Conservation (phyloP, 129 eudicot genomes). For the Tanacetum coccineum region DNA sequence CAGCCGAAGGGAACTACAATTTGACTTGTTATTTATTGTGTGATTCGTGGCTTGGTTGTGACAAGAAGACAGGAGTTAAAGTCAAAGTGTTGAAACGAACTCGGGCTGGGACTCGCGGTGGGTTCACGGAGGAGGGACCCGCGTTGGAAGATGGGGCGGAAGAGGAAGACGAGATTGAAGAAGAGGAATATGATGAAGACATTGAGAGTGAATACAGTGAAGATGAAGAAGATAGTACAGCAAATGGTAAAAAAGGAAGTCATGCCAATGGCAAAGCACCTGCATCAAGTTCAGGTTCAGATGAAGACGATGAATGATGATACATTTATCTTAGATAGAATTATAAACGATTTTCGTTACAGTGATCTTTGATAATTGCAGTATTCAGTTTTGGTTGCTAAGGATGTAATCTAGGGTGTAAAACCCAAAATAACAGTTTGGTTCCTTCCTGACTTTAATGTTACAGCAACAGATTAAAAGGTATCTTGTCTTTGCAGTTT, state of each 20-base stretch:
- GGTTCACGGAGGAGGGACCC: slow-evolving; percentile 51
- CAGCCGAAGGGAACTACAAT: slow-evolving; percentile 69
- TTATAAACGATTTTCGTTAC: slow-evolving; percentile 15
- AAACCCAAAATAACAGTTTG: slow-evolving; percentile 27
- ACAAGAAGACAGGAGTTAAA: slow-evolving; percentile 47
- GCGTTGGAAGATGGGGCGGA: slow-evolving; percentile 52
- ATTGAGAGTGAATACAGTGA: slow-evolving; percentile 95
- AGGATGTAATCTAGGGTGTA: slow-evolving; percentile 32
- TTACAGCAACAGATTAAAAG: background rate
- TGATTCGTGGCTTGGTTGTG: slow-evolving; percentile 94
- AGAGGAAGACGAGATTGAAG: slow-evolving; percentile 80
- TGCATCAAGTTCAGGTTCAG: slow-evolving; percentile 45
- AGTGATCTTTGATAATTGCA: slow-evolving; percentile 13
- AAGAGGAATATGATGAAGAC: slow-evolving; percentile 70
- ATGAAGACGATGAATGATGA: slow-evolving; percentile 38
- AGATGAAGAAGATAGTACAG: slow-evolving; percentile 61
- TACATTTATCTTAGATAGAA: slow-evolving; percentile 11
- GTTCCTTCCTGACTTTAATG: slow-evolving; percentile 2
- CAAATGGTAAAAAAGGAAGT: slow-evolving; percentile 22
- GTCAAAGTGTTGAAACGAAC: slow-evolving; percentile 67
- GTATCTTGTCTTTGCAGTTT: background rate
- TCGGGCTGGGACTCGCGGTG: slow-evolving; percentile 79
- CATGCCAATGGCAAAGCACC: slow-evolving; percentile 41
- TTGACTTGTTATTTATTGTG: slow-evolving; percentile 65
- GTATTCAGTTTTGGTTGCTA: slow-evolving; percentile 17